phyloP scores from a whole-genome alignment of 1,139 yeast genomes.

The Diutina mesorugosa region DNA sequence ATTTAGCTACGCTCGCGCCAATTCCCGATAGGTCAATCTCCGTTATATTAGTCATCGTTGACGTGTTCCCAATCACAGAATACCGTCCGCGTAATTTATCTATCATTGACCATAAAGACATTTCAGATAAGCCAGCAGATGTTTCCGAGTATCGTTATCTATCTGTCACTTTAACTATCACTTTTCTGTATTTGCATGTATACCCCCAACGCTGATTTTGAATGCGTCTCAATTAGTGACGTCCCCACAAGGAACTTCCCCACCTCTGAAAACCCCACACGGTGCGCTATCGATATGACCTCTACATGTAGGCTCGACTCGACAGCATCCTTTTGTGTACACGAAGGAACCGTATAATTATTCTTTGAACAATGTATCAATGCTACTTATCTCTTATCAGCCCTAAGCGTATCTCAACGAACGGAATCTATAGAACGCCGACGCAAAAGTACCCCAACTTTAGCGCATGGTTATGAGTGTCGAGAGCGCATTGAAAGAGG shows the following conservation, averaged over 20 bases:
- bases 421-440: background rate
- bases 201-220: background rate
- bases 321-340: too few relatives aligned
- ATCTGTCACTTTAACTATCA: background rate
- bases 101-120: too few relatives aligned
- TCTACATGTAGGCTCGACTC: too few relatives aligned
- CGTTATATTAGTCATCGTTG: too few relatives aligned
- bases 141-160: too few relatives aligned
- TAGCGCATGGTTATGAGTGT: background rate
- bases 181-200: background rate
- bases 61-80: too few relatives aligned
- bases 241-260: background rate
- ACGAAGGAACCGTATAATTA: too few relatives aligned
- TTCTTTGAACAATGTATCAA: background rate
- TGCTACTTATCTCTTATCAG: background rate
- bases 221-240: background rate
- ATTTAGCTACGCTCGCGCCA: background rate
- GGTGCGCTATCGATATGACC: background rate
- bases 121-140: too few relatives aligned
- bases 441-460: background rate
- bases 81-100: too few relatives aligned
- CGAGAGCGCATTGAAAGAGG: background rate
- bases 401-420: background rate
- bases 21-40: background rate
- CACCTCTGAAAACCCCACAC: background rate